phyloP scores from a whole-genome alignment of 495 filamentous ascomycete genomes.

The Trichoderma reesei region DNA sequence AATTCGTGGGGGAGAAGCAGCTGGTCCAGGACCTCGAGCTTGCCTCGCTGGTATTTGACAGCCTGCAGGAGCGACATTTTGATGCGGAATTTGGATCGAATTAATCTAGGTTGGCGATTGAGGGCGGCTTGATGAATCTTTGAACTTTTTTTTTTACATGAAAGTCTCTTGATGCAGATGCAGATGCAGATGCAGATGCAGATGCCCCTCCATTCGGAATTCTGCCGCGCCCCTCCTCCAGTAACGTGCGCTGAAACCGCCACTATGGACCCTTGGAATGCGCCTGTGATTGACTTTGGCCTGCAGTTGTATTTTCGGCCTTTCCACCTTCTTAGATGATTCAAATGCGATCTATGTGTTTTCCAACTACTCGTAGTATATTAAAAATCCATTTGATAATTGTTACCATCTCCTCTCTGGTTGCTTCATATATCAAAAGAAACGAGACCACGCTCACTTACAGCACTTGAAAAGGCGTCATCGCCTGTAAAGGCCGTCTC shows the following conservation, averaged over 20 bases:
- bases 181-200: too few relatives aligned
- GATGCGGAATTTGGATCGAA: neutral
- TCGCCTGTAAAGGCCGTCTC: neutral
- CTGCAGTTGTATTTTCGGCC: too few relatives aligned
- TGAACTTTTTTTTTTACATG: neutral
- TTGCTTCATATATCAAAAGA: neutral
- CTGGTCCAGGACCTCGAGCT: constrained; percentile 82
- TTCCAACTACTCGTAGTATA: too few relatives aligned
- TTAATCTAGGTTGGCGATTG: neutral
- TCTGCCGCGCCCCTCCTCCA: constrained; percentile 6
- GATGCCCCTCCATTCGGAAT: neutral
- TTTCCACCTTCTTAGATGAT: too few relatives aligned
- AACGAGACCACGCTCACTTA: neutral
- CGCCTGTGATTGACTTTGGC: neutral
- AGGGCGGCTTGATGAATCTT: neutral
- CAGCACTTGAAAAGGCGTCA: neutral
- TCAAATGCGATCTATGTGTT: too few relatives aligned
- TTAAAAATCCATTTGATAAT: too few relatives aligned
- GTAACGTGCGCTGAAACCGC: neutral
- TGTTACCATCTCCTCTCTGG: too few relatives aligned
- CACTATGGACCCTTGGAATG: neutral
- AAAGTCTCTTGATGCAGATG: neutral
- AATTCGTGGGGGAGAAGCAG: constrained; percentile 79
- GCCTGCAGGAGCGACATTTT: constrained; percentile 58
- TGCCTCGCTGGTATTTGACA: constrained; percentile 72